These are phyloP conservation scores for Escallonia rubra DNA, from an alignment of 129 eudicot genomes.

Conservation along the genomic window DNA sequence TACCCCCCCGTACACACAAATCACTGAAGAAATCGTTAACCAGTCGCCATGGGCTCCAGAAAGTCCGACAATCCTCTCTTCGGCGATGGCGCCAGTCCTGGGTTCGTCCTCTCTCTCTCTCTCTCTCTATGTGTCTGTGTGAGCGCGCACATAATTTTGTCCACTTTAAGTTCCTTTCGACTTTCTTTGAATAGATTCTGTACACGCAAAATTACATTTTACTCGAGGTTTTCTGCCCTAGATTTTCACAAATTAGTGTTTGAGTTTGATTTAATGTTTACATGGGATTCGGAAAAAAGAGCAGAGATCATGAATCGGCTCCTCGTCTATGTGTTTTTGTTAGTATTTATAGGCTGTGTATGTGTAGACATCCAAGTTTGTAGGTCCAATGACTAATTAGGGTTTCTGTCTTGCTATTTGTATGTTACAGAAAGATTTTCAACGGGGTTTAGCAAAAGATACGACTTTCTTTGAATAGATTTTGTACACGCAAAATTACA, in stretches of 20 bases:
- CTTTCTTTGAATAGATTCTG: too few species aligned
- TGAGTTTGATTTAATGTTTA: too few species aligned
- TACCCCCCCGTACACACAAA: neutral
- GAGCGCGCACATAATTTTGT: neutral
- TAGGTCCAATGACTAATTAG: neutral
- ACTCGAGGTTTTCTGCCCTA: too few species aligned
- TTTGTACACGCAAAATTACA: too few species aligned
- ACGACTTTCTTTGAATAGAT: neutral
- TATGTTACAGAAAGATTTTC: slow-evolving; percentile 68
- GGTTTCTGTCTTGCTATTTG: neutral
- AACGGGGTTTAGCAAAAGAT: slow-evolving; percentile 80
- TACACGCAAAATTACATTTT: too few species aligned
- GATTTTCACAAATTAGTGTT: too few species aligned
- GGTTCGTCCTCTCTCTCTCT: slow-evolving; percentile 38
- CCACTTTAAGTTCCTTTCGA: neutral
- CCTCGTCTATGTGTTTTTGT: too few species aligned
- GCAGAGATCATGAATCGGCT: too few species aligned
- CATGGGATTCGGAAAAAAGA: too few species aligned
- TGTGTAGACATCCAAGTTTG: neutral
- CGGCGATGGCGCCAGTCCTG: slow-evolving; percentile 93
- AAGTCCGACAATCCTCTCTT: slow-evolving; percentile 34
- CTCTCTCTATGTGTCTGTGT: neutral
- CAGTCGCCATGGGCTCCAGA: slow-evolving; percentile 60
- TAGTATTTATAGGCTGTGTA: too few species aligned
- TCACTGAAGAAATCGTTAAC: neutral